Percentiles rank a stretch among this genome's conserved stretches.
Conservation (phyloP, 495 filamentous ascomycete species). For the Umbilicaria muhlenbergii region DNA sequence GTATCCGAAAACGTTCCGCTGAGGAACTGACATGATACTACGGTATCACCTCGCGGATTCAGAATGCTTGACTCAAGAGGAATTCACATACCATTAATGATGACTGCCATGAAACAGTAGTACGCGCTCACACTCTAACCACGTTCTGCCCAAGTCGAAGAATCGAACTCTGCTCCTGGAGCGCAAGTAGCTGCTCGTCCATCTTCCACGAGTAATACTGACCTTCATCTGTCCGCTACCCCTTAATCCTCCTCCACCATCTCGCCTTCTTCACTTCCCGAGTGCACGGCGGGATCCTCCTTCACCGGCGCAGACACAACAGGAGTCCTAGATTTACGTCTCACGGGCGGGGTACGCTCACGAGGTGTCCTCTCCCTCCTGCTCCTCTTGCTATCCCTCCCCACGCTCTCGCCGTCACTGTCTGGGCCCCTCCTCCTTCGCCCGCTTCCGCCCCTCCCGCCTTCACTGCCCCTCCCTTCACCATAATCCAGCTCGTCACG, state of each 20-base stretch:
- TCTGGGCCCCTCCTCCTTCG: slow-evolving; percentile 45
- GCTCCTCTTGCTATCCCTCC: slow-evolving; percentile 40
- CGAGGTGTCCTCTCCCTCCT: slow-evolving; percentile 39
- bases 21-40: no score
- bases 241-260: slow-evolving; percentile 72
- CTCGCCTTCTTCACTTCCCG: slow-evolving; percentile 93
- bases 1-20: no score
- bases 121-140: no score
- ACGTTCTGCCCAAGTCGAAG: no score
- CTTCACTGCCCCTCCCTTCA: slow-evolving; percentile 47
- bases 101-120: no score
- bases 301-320: slow-evolving; percentile 28
- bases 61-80: no score
- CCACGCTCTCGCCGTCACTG: slow-evolving; percentile 47
- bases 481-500: slow-evolving; percentile 80
- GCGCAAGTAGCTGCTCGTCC: no score
- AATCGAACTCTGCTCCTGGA: no score
- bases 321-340: slow-evolving; percentile 34
- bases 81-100: no score
- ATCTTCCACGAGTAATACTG: no score
- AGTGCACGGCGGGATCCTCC: slow-evolving; percentile 55
- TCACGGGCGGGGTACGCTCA: slow-evolving; percentile 42
- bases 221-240: not conserved
- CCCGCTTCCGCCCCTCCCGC: slow-evolving; percentile 43
- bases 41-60: no score